Percentiles rank a stretch among this genome's conserved stretches.
Evolutionary conservation across 2,329 filamentous ascomycete genomes (phyloP).

Genomic region (Rhynchosporium secalis): DNA sequence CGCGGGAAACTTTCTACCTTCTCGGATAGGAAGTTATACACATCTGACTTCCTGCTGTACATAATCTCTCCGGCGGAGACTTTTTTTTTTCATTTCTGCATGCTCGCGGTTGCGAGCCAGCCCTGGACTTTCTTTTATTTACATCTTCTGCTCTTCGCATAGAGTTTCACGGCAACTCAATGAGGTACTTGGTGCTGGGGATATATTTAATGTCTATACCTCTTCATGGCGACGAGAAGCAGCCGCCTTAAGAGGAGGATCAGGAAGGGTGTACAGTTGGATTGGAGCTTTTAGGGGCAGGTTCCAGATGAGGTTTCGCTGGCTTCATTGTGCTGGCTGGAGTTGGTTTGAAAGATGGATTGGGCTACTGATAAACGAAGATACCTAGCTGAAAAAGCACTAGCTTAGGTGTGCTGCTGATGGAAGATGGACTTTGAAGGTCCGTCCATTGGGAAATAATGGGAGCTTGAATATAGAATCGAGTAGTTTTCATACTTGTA

Average conservation of each 20-base stretch:
- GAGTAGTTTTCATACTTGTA: constrained; percentile 17
- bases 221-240: constrained; percentile 16
- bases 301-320: constrained; percentile 15
- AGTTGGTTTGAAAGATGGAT: constrained; percentile 12
- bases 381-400: constrained; percentile 1
- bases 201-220: constrained; percentile 36
- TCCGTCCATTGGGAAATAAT: constrained; percentile 13
- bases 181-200: constrained; percentile 19
- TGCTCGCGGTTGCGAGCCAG: constrained; percentile 24
- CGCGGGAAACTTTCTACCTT: constrained; percentile 22
- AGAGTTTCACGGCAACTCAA: constrained; percentile 17
- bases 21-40: constrained; percentile 20
- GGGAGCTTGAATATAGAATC: constrained; percentile 22
- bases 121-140: constrained; percentile 24
- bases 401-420: constrained; percentile 5
- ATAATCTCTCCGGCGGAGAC: constrained; percentile 23
- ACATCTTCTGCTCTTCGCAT: constrained; percentile 22
- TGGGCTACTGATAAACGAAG: constrained; percentile 10
- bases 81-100: constrained; percentile 22
- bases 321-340: constrained; percentile 18
- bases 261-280: constrained; percentile 21
- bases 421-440: constrained; percentile 3
- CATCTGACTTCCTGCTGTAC: constrained; percentile 24
- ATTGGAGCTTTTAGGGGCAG: constrained; percentile 19
- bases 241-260: constrained; percentile 10